Evolutionary conservation across 257 asterid genomes (phyloP), one percentile per base, ranked within the genome.

Genomic region (Gentiana dahurica): DNA sequence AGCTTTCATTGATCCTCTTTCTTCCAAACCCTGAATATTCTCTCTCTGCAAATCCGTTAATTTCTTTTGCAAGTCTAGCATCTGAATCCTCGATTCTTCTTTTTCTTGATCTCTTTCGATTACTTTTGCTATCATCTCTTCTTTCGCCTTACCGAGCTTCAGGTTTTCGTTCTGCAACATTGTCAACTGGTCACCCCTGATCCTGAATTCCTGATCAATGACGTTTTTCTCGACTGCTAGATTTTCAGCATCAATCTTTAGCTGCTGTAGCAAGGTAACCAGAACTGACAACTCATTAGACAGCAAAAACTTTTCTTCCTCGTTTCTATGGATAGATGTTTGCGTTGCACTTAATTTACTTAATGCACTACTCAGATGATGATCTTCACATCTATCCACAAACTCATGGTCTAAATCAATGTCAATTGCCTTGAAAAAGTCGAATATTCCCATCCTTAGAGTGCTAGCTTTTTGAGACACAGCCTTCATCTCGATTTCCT

Each of bases 241-340:
- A 64, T 66, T 69, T 61, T 66, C 64, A 12, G 68, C 73, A 61
- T 73, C 83, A 3, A 73, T 41, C 45, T 49, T 72, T 59, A 83
- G 75, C 61, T 88, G 84, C 70, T 76, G 71, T 57, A 88, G 69
- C 79, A 80, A 77, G 64, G 86, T 60, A 54, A 77, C 61, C 62
- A 89, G 82, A 65, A 83, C 82, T 15, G 80, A 80, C 60, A 66
- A 58, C 71, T 79, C 87, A 72, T 87, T 71, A 54, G 65, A 54
- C 57, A 44, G 64, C 60, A 49, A 76, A 65, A 77, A 76, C 67
- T 79, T 84, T 77, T 80, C 92, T 62, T 81, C 85, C 64, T 81
- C 89, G 7, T 76, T 67, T 65, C 73, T 65, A 59, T 36, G 51
- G 58, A 79, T 74, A 46, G 79, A 65, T 33, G 51, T 53, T 66